A percentile compares a stretch with the other conserved stretches of the same genome.
Conservation (phyloP, 2,329 filamentous ascomycete genomes). For the Trichoderma semiorbis region DNA sequence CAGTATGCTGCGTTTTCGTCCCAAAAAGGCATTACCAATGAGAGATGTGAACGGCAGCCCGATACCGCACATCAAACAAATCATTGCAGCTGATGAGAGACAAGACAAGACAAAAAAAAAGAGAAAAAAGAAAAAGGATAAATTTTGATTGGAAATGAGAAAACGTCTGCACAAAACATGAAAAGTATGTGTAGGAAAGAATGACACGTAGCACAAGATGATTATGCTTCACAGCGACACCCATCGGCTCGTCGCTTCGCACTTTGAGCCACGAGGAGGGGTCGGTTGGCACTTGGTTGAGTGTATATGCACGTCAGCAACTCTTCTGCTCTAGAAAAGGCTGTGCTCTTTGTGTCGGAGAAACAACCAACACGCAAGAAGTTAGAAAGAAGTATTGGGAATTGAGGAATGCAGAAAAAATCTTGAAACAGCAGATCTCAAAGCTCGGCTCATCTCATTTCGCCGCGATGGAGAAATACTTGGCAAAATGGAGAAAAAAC, state of each 20-base stretch:
- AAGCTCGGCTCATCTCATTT: conserved; percentile 1
- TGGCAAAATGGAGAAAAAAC: background rate
- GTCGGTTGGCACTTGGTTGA: background rate
- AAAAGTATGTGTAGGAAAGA: background rate
- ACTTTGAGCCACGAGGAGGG: background rate
- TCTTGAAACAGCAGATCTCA: background rate
- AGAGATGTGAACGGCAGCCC: background rate
- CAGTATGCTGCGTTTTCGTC: conserved; percentile 1
- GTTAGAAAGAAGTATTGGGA: background rate
- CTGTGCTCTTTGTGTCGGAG: background rate
- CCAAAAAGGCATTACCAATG: conserved; percentile 12
- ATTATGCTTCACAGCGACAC: background rate
- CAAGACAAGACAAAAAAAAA: background rate
- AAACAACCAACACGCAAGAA: background rate
- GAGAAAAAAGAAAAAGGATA: background rate
- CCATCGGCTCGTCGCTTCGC: background rate
- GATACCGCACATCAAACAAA: background rate
- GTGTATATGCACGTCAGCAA: conserved; percentile 9
- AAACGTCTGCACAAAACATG: too few species aligned
- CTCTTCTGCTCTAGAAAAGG: background rate
- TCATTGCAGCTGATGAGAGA: background rate
- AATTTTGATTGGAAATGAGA: background rate
- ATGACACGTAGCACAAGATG: background rate
- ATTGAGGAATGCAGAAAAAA: background rate
- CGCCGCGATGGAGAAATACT: background rate